Percentiles rank a stretch among this genome's conserved stretches.
Evolutionary conservation across 495 filamentous ascomycete species (phyloP).

Genomic region (Aspergillus avenaceus): DNA sequence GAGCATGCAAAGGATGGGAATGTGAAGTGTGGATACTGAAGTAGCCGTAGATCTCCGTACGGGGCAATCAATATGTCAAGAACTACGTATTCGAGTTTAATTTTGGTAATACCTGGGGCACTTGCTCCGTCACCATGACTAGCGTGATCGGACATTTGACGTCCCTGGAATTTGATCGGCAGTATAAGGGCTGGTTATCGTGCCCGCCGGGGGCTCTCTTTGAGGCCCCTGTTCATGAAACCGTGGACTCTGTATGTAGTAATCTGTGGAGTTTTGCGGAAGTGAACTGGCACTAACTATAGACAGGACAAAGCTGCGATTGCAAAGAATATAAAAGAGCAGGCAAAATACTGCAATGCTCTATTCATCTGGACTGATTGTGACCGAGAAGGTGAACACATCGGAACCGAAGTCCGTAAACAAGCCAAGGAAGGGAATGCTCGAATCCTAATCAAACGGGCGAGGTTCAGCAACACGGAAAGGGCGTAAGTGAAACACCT

Average conservation of each 20-base stretch:
- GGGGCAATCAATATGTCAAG: constrained; percentile 74
- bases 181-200: constrained; percentile 72
- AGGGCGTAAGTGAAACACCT: constrained; percentile 56
- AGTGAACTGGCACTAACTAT: constrained; percentile 13
- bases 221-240: constrained; percentile 67
- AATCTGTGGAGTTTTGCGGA: no score
- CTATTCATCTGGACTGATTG: constrained; percentile 99
- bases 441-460: constrained; percentile 73
- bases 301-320: constrained; percentile 71
- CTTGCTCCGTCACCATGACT: constrained; percentile 85
- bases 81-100: constrained; percentile 91
- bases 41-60: constrained; percentile 46
- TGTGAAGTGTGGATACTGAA: constrained; percentile 23
- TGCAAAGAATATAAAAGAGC: constrained; percentile 74
- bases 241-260: constrained; percentile 56
- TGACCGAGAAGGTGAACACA: constrained; percentile 95
- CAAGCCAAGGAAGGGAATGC: constrained; percentile 72
- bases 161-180: constrained; percentile 60
- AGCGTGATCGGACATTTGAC: constrained; percentile 85
- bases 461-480: constrained; percentile 94
- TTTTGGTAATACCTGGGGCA: constrained; percentile 78
- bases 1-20: constrained; percentile 18
- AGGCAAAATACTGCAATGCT: constrained; percentile 64
- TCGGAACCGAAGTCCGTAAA: constrained; percentile 85
- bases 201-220: constrained; percentile 79